A percentile compares a stretch with the other conserved stretches of the same genome.
phyloP scores from a whole-genome alignment of 176 grass and related monocot species.

The Thinopyrum elongatum region DNA sequence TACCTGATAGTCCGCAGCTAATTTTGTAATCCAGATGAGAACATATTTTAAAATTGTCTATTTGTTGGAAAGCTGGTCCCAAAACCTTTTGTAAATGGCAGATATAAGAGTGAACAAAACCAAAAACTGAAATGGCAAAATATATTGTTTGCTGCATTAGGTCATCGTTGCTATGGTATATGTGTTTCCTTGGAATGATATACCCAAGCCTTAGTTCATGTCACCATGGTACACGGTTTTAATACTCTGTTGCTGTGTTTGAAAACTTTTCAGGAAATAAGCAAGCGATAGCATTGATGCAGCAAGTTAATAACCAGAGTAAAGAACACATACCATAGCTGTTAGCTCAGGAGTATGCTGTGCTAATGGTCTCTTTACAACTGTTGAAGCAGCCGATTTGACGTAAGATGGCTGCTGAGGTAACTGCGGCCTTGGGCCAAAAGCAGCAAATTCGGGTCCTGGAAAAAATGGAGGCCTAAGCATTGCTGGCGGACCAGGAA shows the following conservation, averaged over 20 bases:
- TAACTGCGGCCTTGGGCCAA: conserved; percentile 56
- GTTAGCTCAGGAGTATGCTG: conserved; percentile 97
- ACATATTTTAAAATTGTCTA: background rate
- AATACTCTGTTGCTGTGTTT: background rate
- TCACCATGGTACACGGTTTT: background rate
- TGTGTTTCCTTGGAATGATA: background rate
- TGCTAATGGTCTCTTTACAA: conserved; percentile 94
- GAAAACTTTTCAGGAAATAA: background rate
- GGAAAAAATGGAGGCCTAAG: conserved; percentile 45
- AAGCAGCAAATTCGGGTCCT: conserved; percentile 56
- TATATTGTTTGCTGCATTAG: background rate
- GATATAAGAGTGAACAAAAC: background rate
- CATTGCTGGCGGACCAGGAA: conserved; percentile 70
- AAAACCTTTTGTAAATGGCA: conserved; percentile 1
- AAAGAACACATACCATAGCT: conserved; percentile 73
- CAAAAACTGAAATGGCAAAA: background rate
- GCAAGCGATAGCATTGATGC: background rate
- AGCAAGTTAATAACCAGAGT: conserved; percentile 3
- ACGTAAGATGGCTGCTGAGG: conserved; percentile 97
- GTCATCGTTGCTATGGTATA: background rate
- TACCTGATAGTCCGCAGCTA: background rate
- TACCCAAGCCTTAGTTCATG: background rate
- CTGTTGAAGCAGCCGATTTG: conserved; percentile 92
- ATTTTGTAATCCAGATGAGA: background rate
- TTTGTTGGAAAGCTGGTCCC: background rate